A percentile compares a stretch with the other conserved stretches of the same genome.
Evolutionary conservation across 495 filamentous ascomycete species (phyloP).

Genomic region (Hypoxylon fuscum): DNA sequence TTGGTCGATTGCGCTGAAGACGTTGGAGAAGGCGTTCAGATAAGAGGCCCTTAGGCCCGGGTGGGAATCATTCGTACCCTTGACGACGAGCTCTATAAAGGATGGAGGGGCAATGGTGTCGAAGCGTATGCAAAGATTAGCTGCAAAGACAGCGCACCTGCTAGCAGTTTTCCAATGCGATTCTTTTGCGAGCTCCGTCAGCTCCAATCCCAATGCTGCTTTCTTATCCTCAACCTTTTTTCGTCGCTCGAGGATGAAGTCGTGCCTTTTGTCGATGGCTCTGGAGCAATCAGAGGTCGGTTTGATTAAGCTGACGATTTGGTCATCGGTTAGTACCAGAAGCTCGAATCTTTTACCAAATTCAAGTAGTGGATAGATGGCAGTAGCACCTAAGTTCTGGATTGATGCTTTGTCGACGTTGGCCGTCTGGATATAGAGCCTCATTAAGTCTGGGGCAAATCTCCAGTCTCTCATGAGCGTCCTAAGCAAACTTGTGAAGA

Average conservation of each 20-base stretch:
- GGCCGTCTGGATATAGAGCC: conserved; percentile 87
- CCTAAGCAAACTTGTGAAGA: conserved; percentile 89
- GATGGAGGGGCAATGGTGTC: conserved; percentile 82
- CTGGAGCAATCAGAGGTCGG: conserved; percentile 72
- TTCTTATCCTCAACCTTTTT: conserved; percentile 83
- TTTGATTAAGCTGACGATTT: conserved; percentile 74
- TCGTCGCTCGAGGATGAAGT: conserved; percentile 76
- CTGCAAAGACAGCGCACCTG: conserved; percentile 85
- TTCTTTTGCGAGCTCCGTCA: conserved; percentile 76
- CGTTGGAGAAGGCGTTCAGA: conserved; percentile 75
- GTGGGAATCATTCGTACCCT: conserved; percentile 88
- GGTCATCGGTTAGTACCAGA: conserved; percentile 85
- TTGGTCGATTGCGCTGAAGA: conserved; percentile 85
- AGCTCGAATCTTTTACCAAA: conserved; percentile 85
- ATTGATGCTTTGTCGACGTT: conserved; percentile 92
- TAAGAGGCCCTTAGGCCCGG: conserved; percentile 86
- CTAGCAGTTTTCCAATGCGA: conserved; percentile 97
- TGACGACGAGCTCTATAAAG: conserved; percentile 83
- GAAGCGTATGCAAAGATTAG: conserved; percentile 88
- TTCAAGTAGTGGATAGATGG: conserved; percentile 87
- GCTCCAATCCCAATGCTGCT: conserved; percentile 76
- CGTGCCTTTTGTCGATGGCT: conserved; percentile 71
- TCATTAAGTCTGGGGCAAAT: conserved; percentile 85
- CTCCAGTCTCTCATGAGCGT: conserved; percentile 91
- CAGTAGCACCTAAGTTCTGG: conserved; percentile 84